Conservation (phyloP, 345 rosid genomes). For the Syzygium jambos region DNA sequence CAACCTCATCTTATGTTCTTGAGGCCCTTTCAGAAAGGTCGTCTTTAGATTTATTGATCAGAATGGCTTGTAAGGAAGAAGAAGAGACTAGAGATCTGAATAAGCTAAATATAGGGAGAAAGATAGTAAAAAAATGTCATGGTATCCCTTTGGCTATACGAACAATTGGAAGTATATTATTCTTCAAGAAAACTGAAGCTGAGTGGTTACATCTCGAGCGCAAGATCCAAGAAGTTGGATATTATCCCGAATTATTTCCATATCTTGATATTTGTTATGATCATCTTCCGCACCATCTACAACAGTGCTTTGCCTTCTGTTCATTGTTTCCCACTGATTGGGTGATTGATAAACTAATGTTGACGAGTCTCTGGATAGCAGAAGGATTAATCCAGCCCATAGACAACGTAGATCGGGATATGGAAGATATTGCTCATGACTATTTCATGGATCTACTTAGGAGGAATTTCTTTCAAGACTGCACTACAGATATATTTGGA, state of each 20-base stretch:
- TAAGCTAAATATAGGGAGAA: background rate
- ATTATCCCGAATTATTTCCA: too few relatives aligned
- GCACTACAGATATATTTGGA: background rate
- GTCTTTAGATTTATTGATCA: background rate
- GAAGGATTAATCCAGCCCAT: conserved; percentile 3
- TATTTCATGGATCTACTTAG: background rate
- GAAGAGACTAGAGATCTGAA: background rate
- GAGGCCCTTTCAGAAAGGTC: background rate
- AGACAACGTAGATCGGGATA: background rate
- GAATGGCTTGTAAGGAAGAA: background rate
- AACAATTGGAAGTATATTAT: conserved; percentile 4
- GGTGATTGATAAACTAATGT: background rate
- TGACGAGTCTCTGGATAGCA: conserved; percentile 8
- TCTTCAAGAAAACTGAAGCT: background rate
- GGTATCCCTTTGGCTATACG: conserved; percentile 18
- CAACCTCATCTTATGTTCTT: background rate
- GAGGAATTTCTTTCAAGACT: background rate
- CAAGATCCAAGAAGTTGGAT: too few relatives aligned
- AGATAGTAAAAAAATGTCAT: background rate
- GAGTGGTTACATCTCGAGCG: conserved; percentile 7
- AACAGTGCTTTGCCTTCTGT: conserved; percentile 2
- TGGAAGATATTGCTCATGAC: background rate
- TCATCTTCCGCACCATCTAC: conserved; percentile 11
- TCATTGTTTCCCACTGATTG: conserved; percentile 7
- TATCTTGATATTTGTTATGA: too few relatives aligned